Percentiles rank a stretch among this genome's conserved stretches.
Conservation (phyloP, 2,329 filamentous ascomycete species). For the Parastagonospora avenae region DNA sequence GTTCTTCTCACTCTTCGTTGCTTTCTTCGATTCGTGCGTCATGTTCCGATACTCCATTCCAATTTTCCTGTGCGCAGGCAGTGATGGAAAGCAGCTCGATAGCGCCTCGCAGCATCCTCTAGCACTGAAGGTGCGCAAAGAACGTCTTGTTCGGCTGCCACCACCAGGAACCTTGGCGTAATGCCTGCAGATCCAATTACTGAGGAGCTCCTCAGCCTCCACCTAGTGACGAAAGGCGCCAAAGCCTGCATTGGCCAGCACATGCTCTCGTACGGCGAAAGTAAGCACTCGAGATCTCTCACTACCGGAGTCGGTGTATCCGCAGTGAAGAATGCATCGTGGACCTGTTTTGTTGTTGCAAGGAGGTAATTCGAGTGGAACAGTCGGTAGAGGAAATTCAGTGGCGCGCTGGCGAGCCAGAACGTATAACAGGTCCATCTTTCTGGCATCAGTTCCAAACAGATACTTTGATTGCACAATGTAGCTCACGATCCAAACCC, state of each 20-base stretch:
- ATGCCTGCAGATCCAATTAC: not conserved
- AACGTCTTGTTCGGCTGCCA: conserved; percentile 33
- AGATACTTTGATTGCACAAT: not conserved
- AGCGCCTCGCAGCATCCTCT: conserved; percentile 47
- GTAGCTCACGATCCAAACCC: conserved; percentile 55
- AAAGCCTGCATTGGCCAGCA: conserved; percentile 59
- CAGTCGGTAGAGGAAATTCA: conserved; percentile 51
- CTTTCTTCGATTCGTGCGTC: conserved; percentile 4
- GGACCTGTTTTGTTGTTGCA: conserved; percentile 56
- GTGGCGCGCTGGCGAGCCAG: conserved; percentile 27
- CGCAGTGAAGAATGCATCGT: conserved; percentile 58
- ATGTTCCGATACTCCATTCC: conserved; percentile 23
- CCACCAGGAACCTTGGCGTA: conserved; percentile 23
- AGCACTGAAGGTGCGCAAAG: conserved; percentile 35
- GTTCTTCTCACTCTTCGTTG: conserved; percentile 16
- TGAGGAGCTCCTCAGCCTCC: conserved; percentile 39
- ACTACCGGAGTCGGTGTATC: conserved; percentile 50
- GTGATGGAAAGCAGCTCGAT: conserved; percentile 39
- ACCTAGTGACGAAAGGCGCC: conserved; percentile 49
- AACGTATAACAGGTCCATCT: conserved; percentile 31
- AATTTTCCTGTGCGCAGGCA: conserved; percentile 41
- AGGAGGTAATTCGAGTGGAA: conserved; percentile 59
- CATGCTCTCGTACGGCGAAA: conserved; percentile 59
- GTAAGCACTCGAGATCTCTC: conserved; percentile 49
- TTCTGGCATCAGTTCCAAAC: conserved; percentile 17